These are phyloP conservation scores for Leccinum incarnatum DNA, from an alignment of 768 basidiomycete genomes.

Conservation along the genomic window DNA sequence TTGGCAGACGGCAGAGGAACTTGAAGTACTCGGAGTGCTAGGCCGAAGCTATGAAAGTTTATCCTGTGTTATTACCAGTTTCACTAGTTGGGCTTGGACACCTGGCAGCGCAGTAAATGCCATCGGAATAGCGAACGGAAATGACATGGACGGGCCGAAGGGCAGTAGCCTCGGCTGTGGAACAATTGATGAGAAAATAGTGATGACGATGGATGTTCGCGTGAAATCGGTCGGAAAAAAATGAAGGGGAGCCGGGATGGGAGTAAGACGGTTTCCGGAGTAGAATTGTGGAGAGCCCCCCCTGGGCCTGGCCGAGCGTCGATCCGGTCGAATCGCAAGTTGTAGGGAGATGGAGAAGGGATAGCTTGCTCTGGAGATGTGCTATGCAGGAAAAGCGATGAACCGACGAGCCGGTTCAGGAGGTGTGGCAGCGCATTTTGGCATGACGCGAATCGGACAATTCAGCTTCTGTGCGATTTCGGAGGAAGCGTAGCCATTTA, in stretches of 20 bases:
- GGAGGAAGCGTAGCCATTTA: slow-evolving; percentile 12
- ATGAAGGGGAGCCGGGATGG: not conserved
- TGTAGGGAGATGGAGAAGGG: not conserved
- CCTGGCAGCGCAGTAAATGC: not conserved
- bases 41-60: not conserved
- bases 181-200: not conserved
- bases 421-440: slow-evolving; percentile 2
- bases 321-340: slow-evolving; percentile 28
- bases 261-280: not conserved
- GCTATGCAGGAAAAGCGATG: slow-evolving; percentile 6
- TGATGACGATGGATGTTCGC: slow-evolving; percentile 3
- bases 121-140: slow-evolving; percentile 15
- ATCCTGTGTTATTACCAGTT: not conserved
- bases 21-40: not conserved
- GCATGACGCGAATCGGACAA: slow-evolving; percentile 18
- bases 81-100: not conserved
- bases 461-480: not conserved
- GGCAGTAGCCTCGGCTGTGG: slow-evolving; percentile 1
- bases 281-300: slow-evolving; percentile 2
- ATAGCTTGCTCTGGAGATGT: slow-evolving; percentile 4
- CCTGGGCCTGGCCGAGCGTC: slow-evolving; percentile 6
- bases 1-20: slow-evolving; percentile 10
- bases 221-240: not conserved
- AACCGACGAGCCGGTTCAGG: slow-evolving; percentile 25
- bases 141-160: slow-evolving; percentile 12